These are phyloP conservation scores for Salvia hispanica DNA, from an alignment of 257 asterid genomes.

Conservation along the genomic window DNA sequence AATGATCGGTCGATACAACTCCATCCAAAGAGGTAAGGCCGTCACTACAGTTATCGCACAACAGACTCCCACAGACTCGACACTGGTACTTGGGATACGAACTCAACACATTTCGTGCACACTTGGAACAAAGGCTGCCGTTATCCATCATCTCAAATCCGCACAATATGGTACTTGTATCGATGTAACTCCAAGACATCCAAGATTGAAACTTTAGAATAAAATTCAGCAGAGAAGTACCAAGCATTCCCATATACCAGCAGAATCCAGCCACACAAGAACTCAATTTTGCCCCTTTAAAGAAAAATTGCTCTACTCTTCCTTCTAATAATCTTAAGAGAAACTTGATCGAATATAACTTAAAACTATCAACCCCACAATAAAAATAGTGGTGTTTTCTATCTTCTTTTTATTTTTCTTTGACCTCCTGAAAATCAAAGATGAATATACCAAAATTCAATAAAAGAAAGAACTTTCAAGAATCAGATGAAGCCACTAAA, in stretches of 20 bases:
- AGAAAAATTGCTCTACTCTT: conserved; percentile 12
- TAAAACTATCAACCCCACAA: conserved; percentile 66
- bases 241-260: conserved; percentile 72
- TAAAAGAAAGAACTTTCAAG: conserved; percentile 34
- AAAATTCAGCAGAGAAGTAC: conserved; percentile 57
- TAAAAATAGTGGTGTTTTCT: conserved; percentile 58
- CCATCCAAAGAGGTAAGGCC: conserved; percentile 43
- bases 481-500: conserved; percentile 46
- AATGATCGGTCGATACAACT: conserved; percentile 35
- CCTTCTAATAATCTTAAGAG: conserved; percentile 30
- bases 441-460: conserved; percentile 29
- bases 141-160: conserved; percentile 49
- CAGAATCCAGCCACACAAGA: conserved; percentile 40
- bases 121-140: conserved; percentile 44
- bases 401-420: conserved; percentile 15
- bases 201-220: conserved; percentile 69
- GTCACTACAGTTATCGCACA: conserved; percentile 60
- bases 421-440: conserved; percentile 30
- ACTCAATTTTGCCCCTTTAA: conserved; percentile 24
- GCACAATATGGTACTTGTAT: conserved; percentile 33
- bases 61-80: conserved; percentile 54
- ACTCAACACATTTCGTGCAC: conserved; percentile 44
- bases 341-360: conserved; percentile 41
- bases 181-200: conserved; percentile 53
- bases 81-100: conserved; percentile 58